phyloP scores from a whole-genome alignment of 148 eudicot species.

The Bassia scoparia region DNA sequence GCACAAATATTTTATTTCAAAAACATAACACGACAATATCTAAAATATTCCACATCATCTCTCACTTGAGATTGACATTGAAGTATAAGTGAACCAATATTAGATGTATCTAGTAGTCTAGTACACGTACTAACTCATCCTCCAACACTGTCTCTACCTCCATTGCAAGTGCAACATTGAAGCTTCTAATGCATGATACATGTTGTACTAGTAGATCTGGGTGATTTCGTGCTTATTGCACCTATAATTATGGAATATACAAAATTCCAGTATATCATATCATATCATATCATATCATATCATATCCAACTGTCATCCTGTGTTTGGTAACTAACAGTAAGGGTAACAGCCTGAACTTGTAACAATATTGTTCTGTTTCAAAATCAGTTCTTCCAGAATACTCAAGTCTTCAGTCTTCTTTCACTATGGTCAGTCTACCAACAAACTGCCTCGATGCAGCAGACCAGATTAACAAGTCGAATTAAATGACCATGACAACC shows the following conservation, averaged over 20 bases:
- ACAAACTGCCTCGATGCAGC: neutral
- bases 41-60: no score
- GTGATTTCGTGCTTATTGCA: neutral
- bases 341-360: neutral
- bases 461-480: neutral
- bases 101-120: neutral
- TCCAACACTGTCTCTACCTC: neutral
- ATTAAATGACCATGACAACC: neutral
- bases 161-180: neutral
- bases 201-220: no score
- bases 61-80: neutral
- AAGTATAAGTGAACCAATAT: neutral
- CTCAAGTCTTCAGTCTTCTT: neutral
- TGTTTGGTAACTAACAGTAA: neutral
- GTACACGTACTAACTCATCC: neutral
- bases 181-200: neutral
- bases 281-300: no score
- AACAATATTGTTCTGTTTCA: neutral
- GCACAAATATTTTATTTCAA: neutral
- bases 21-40: no score
- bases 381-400: neutral
- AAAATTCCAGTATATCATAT: no score
- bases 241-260: neutral
- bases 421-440: neutral
- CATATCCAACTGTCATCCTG: neutral